Evolutionary conservation across 148 eudicot genomes (phyloP).

Genomic region (Chenopodium album): DNA sequence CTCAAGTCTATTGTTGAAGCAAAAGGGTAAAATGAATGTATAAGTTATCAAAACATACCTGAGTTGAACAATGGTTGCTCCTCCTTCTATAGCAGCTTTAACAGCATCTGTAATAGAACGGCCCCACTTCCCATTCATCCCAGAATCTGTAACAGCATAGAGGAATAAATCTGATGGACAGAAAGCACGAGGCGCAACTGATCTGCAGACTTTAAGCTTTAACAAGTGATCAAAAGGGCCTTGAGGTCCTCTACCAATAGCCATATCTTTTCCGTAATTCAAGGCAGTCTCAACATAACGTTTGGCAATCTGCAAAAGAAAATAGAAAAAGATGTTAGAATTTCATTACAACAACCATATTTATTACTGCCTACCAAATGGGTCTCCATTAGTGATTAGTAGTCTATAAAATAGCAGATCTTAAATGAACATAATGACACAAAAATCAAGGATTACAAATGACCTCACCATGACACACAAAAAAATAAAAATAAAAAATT

Average conservation of each 20-base stretch:
- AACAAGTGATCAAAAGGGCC: constrained; percentile 85
- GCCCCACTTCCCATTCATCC: constrained; percentile 88
- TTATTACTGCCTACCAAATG: background rate
- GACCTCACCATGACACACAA: background rate
- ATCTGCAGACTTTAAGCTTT: constrained; percentile 54
- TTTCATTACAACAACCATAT: background rate
- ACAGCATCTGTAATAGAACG: constrained; percentile 80
- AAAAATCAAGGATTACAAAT: background rate
- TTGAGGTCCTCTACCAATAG: constrained; percentile 72
- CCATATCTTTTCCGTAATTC: constrained; percentile 72
- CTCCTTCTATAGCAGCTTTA: constrained; percentile 85
- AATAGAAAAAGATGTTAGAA: background rate
- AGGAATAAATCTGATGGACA: constrained; percentile 64
- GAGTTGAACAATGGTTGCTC: constrained; percentile 85
- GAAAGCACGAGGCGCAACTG: constrained; percentile 39
- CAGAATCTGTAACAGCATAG: constrained; percentile 97
- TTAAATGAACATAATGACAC: background rate
- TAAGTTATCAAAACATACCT: constrained; percentile 48
- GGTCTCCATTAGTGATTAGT: background rate
- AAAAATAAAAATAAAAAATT: background rate
- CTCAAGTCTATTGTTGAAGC: background rate
- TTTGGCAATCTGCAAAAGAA: constrained; percentile 61
- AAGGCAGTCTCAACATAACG: constrained; percentile 76
- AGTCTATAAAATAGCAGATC: background rate
- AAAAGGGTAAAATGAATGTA: background rate